Percentiles rank a stretch among this genome's conserved stretches.
Evolutionary conservation across 306 rosid species (phyloP).

Genomic region (Cicer chorassanicum): DNA sequence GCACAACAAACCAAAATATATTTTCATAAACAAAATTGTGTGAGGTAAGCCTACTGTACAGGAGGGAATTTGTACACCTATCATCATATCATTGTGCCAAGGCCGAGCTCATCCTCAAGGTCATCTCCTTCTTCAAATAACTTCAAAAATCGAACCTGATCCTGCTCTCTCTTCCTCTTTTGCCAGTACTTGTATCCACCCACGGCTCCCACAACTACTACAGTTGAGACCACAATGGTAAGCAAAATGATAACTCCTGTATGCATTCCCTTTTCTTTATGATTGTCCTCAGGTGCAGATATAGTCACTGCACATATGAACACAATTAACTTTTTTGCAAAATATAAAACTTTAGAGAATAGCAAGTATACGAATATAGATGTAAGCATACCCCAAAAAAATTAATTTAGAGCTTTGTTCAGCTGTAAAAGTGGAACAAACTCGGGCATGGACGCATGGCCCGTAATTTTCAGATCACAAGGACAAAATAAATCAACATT

Average conservation of each 20-base stretch:
- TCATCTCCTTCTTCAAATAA: conserved; percentile 92
- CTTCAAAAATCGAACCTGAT: conserved; percentile 90
- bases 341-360: conserved; percentile 21
- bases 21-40: conserved; percentile 51
- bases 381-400: conserved; percentile 2
- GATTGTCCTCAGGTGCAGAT: conserved; percentile 43
- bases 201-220: conserved; percentile 47
- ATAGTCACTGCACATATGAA: conserved; percentile 54
- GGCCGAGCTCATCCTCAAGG: conserved; percentile 85
- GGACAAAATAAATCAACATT: conserved; percentile 11
- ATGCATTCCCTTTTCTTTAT: conserved; percentile 50
- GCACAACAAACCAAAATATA: conserved; percentile 14
- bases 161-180: conserved; percentile 80
- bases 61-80: conserved; percentile 39
- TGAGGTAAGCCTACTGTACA: conserved; percentile 59
- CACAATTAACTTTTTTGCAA: conserved; percentile 18
- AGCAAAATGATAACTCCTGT: conserved; percentile 56
- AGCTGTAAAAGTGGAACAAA: conserved; percentile 33
- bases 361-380: background rate
- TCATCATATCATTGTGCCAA: conserved; percentile 68
- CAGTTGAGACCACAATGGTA: conserved; percentile 41
- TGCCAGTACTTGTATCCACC: conserved; percentile 78
- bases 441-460: background rate
- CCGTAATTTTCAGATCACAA: conserved; percentile 27
- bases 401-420: conserved; percentile 4